phyloP scores from a whole-genome alignment of 2,329 filamentous ascomycete genomes.

The Sclerotinia subarctica region DNA sequence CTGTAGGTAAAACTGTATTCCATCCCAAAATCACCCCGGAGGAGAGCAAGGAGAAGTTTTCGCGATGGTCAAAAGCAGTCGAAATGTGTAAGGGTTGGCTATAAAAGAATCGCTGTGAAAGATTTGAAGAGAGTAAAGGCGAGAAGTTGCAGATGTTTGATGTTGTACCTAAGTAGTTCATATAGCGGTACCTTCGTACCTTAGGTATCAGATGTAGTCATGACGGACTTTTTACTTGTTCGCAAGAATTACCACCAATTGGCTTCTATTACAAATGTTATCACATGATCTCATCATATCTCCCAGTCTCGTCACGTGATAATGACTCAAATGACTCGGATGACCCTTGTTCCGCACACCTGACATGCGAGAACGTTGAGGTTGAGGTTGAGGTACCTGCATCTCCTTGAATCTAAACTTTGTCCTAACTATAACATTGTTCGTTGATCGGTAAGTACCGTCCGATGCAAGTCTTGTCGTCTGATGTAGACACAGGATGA shows the following conservation, averaged over 20 bases:
- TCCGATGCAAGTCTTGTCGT: constrained; percentile 8
- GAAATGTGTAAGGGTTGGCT: constrained; percentile 45
- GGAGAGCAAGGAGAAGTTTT: constrained; percentile 45
- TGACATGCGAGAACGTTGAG: not conserved
- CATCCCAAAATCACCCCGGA: constrained; percentile 55
- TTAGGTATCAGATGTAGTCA: too few relatives aligned
- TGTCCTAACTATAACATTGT: too few relatives aligned
- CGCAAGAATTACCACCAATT: not conserved
- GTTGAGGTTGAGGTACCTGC: not conserved
- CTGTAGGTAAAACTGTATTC: constrained; percentile 66
- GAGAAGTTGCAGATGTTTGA: not conserved
- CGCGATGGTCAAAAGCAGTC: constrained; percentile 55
- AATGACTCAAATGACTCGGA: too few relatives aligned
- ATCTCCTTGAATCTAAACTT: not conserved
- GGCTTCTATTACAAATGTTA: not conserved
- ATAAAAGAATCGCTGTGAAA: not conserved
- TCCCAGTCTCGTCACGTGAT: not conserved
- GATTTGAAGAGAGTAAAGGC: not conserved
- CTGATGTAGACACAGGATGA: not conserved
- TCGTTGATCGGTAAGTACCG: not conserved
- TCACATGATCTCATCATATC: not conserved
- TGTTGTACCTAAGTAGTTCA: not conserved
- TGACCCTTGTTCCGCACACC: not conserved
- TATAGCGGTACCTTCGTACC: not conserved
- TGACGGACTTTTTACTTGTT: not conserved